Conservation (phyloP, 192 early-diverging fungal genomes). For the Backusella sp. region DNA sequence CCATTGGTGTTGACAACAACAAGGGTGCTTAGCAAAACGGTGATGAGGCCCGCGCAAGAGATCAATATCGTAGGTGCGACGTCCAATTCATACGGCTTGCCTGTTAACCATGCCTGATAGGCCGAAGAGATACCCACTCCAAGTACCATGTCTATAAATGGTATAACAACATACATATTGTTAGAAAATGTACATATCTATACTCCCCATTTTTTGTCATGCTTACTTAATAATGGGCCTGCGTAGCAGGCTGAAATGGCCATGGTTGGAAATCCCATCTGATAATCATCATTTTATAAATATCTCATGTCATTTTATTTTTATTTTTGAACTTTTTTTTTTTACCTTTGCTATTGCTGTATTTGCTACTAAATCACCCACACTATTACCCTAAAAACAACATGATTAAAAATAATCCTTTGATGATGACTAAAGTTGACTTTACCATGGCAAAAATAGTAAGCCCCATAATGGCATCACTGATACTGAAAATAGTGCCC, state of each 20-base stretch:
- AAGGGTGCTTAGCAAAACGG: slow-evolving; percentile 53
- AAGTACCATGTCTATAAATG: slow-evolving; percentile 65
- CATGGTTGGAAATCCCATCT: slow-evolving; percentile 94
- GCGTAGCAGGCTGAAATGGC: slow-evolving; percentile 94
- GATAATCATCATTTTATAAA: slow-evolving; percentile 6
- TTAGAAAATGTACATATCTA: not conserved
- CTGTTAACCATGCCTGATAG: slow-evolving; percentile 48
- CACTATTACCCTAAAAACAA: slow-evolving; percentile 61
- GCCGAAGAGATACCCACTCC: slow-evolving; percentile 77
- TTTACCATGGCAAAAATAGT: slow-evolving; percentile 82
- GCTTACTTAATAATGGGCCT: slow-evolving; percentile 81
- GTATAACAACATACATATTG: not conserved
- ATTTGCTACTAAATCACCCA: slow-evolving; percentile 91
- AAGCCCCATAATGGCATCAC: slow-evolving; percentile 76
- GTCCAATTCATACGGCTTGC: slow-evolving; percentile 49
- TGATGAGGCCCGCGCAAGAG: slow-evolving; percentile 61
- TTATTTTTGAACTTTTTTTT: not conserved
- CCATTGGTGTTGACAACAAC: slow-evolving; percentile 54
- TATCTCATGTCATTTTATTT: not conserved
- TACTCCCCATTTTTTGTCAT: not conserved
- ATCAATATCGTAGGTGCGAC: slow-evolving; percentile 67
- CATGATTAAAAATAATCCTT: not conserved
- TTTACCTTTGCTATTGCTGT: slow-evolving; percentile 68
- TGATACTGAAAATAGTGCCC: slow-evolving; percentile 72
- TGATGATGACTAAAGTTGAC: not conserved